These are phyloP conservation scores for Theobroma cacao DNA, from an alignment of 345 rosid genomes.

Conservation along the genomic window DNA sequence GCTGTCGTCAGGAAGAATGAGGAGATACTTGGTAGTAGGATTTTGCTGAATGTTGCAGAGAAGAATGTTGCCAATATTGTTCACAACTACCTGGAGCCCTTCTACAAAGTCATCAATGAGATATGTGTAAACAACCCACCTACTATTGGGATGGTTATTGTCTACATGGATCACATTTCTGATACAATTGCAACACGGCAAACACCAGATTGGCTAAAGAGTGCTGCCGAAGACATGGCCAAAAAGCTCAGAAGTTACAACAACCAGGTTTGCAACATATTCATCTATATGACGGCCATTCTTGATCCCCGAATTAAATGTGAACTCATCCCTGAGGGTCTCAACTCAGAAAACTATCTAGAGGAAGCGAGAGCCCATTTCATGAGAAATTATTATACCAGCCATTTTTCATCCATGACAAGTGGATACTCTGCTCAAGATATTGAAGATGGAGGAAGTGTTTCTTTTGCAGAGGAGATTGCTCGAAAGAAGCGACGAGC, in stretches of 20 bases:
- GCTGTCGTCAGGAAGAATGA: constrained; percentile 70
- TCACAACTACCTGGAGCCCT: constrained; percentile 78
- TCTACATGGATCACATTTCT: constrained; percentile 94
- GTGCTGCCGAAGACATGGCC: constrained; percentile 80
- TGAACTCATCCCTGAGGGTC: constrained; percentile 81
- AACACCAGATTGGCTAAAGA: constrained; percentile 80
- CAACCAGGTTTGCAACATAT: constrained; percentile 70
- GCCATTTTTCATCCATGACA: constrained; percentile 57
- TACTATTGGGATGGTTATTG: constrained; percentile 77
- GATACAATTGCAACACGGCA: constrained; percentile 74
- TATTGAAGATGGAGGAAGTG: constrained; percentile 68
- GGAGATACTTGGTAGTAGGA: constrained; percentile 47
- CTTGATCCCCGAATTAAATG: constrained; percentile 88
- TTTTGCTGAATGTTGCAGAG: constrained; percentile 58
- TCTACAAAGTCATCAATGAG: constrained; percentile 73
- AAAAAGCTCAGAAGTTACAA: constrained; percentile 72
- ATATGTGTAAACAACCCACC: constrained; percentile 74
- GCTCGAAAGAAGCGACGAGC: constrained; percentile 89
- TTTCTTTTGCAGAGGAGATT: constrained; percentile 90
- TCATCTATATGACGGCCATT: constrained; percentile 84
- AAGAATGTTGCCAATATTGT: constrained; percentile 56
- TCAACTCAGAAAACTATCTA: constrained; percentile 60
- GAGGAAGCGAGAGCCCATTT: constrained; percentile 88
- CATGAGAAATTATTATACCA: constrained; percentile 57
- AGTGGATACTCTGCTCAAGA: constrained; percentile 67